These are phyloP conservation scores for Phoenix roebelenii DNA, from an alignment of 176 grass and related monocot genomes.

Conservation along the genomic window DNA sequence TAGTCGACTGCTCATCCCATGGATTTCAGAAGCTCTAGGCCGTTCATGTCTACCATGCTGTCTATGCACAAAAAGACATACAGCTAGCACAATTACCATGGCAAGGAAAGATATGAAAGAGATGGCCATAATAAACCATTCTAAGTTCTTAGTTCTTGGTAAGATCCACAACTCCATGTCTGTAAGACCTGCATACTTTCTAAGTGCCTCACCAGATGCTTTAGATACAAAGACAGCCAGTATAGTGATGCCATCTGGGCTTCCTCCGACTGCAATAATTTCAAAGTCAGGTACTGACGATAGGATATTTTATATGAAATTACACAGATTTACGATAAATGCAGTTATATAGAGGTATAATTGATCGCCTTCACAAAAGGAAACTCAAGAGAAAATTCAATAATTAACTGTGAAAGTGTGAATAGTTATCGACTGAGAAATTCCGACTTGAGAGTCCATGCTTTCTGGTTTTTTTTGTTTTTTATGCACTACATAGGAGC, in stretches of 20 bases:
- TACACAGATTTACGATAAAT: too few relatives aligned
- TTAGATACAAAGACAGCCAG: conserved; percentile 67
- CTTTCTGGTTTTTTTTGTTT: too few relatives aligned
- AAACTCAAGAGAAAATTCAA: too few relatives aligned
- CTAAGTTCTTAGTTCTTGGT: conserved; percentile 58
- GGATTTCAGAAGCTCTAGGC: conserved; percentile 44
- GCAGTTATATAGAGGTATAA: too few relatives aligned
- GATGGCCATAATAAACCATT: conserved; percentile 67
- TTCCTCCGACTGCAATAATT: conserved; percentile 74
- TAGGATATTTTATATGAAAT: too few relatives aligned
- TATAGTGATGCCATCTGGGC: conserved; percentile 59
- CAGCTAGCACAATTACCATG: conserved; percentile 72
- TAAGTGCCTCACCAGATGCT: conserved; percentile 56
- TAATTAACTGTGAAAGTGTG: too few relatives aligned
- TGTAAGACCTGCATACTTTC: conserved; percentile 44
- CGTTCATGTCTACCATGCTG: conserved; percentile 43
- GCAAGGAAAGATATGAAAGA: conserved; percentile 83
- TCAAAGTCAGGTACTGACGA: neutral
- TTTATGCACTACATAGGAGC: too few relatives aligned
- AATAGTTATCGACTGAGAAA: too few relatives aligned
- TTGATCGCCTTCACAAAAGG: too few relatives aligned
- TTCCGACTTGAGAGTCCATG: too few relatives aligned
- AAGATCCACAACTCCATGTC: conserved; percentile 83
- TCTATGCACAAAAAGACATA: conserved; percentile 78
- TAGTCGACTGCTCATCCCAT: conserved; percentile 76